Base-by-base conservation (phyloP, 2,329 filamentous ascomycete species). In the Fusarium coicis region DNA sequence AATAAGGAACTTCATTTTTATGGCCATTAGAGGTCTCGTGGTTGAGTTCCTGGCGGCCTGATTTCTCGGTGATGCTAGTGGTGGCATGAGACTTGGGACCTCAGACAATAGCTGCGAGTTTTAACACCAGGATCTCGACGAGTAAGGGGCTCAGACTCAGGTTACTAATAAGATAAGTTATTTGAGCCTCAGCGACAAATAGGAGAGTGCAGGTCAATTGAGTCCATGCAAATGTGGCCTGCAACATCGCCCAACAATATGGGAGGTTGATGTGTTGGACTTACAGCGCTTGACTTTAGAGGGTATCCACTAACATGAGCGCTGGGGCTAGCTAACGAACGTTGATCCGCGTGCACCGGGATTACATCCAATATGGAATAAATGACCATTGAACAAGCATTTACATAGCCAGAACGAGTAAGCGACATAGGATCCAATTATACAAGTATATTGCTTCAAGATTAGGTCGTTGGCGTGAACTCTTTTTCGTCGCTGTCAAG, bases 141-240 rank as follows among this genome's bases (percentile, higher is more conserved):
- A 39, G 4, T 3, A 21, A 53, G 21, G 0, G 7, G 8, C 11
- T 4, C 16, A 2, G 7, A 19, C n/a, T 21, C 10, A 39, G 28
- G 2, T 11, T 0, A 21, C 21, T 15, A 14, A 28, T 8, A 7
- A 0, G 9, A 43, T 43, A 1, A 8, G 10, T 28, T 52, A 28
- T 28, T 21, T 52, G n/a, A 0, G 18, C 18, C 10, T 16, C 1
- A 53, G 49, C 23, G 9, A 39, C 23, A 14, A 28, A 7, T 9
- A 18, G 10, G 5, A 18, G 8, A 5, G 18, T 23, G n/a, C 0
- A 4, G 18, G 10, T 10, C 15, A 43, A 23, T 11, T 43, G 4
- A 43, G 18, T 2, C 2, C 5, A 43, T 6, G 7, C 10, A 15
- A 32, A 52, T 37, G n/a, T 39, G 49, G 23, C 34, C 23, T 28